Conservation (phyloP, 2,329 filamentous ascomycete genomes). For the Phyllosticta citribraziliensis region DNA sequence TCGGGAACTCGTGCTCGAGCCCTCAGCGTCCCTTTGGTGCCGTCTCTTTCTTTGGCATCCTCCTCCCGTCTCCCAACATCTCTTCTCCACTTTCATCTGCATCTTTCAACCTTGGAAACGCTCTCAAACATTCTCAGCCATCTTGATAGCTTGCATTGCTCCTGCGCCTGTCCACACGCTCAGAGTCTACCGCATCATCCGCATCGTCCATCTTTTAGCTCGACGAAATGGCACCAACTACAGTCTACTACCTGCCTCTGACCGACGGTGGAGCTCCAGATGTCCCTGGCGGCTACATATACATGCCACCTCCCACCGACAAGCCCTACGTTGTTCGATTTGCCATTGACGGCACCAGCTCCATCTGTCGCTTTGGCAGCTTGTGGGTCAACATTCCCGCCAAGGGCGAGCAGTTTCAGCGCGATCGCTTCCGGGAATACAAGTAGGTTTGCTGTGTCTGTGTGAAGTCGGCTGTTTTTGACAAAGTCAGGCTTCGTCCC, state of each 20-base stretch:
- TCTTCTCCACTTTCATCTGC: not conserved
- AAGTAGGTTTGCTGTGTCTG: constrained; percentile 51
- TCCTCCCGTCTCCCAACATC: not conserved
- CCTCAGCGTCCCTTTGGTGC: not conserved
- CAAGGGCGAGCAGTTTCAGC: constrained; percentile 62
- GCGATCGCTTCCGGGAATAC: constrained; percentile 75
- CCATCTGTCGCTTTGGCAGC: constrained; percentile 87
- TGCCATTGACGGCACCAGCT: constrained; percentile 87
- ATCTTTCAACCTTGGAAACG: not conserved
- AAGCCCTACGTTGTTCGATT: constrained; percentile 72
- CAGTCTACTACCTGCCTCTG: constrained; percentile 76
- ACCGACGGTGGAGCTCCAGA: constrained; percentile 90
- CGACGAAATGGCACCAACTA: not conserved
- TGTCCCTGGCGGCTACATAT: constrained; percentile 82
- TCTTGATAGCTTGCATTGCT: not conserved
- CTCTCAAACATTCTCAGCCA: not conserved
- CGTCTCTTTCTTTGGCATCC: not conserved
- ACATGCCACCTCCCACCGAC: constrained; percentile 69
- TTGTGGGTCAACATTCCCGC: constrained; percentile 94
- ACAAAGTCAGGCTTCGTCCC: constrained; percentile 58
- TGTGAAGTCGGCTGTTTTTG: not conserved
- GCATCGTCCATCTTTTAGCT: not conserved
- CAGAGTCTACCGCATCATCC: not conserved
- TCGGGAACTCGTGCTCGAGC: not conserved
- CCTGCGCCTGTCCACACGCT: not conserved